These are phyloP conservation scores for Cerrena zonata DNA, from an alignment of 1,284 basidiomycete genomes.

Conservation along the genomic window DNA sequence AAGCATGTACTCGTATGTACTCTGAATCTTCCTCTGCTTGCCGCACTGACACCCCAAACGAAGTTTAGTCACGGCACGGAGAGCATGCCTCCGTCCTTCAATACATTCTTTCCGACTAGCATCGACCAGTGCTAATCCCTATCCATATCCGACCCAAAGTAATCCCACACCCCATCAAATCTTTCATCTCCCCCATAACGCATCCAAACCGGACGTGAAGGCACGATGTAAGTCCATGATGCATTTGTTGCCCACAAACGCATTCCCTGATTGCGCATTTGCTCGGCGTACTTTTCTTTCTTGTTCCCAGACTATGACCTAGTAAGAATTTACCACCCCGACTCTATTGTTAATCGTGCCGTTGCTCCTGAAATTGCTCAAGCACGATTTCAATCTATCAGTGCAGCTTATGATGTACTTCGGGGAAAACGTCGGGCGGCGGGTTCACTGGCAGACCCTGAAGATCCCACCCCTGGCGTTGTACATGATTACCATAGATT, in stretches of 20 bases:
- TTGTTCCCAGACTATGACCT: conserved; percentile 61
- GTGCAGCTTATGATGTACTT: conserved; percentile 54
- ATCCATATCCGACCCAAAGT: conserved; percentile 49
- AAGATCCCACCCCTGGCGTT: conserved; percentile 19
- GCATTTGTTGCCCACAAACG: too few relatives aligned
- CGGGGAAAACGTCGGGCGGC: conserved; percentile 28
- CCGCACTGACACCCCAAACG: too few relatives aligned
- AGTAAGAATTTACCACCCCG: conserved; percentile 65
- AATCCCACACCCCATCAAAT: conserved; percentile 64
- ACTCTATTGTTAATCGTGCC: conserved; percentile 47
- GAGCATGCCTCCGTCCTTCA: too few relatives aligned
- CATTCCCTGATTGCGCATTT: not conserved
- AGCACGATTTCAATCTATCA: conserved; percentile 56
- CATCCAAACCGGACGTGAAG: conserved; percentile 57
- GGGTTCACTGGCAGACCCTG: conserved; percentile 27
- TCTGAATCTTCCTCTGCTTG: too few relatives aligned
- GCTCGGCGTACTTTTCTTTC: not conserved
- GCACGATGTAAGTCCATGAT: conserved; percentile 48
- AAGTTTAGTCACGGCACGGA: too few relatives aligned
- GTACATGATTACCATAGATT: conserved; percentile 24
- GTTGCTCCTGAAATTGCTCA: conserved; percentile 45
- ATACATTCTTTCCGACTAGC: not conserved
- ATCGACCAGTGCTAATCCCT: conserved; percentile 30
- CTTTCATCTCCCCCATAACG: conserved; percentile 55
- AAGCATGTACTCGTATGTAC: too few relatives aligned